phyloP scores from a whole-genome alignment of 768 basidiomycete genomes.

The Tricholoma saponaceum region DNA sequence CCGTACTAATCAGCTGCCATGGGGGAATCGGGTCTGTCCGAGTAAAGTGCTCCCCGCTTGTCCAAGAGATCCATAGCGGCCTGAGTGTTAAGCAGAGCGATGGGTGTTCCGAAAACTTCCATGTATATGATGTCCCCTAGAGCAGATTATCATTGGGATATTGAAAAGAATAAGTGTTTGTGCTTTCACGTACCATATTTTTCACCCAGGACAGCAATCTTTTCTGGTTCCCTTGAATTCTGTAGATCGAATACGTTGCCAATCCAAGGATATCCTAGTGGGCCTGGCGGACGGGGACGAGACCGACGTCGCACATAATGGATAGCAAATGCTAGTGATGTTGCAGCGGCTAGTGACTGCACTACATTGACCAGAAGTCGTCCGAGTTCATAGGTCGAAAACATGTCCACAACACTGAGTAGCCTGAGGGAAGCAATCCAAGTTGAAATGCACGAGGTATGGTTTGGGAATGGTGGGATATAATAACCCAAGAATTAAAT shows the following conservation, averaged over 20 bases:
- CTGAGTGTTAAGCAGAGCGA: constrained; percentile 12
- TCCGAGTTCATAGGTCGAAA: background rate
- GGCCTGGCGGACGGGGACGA: constrained; percentile 8
- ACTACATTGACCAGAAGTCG: background rate
- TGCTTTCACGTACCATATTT: background rate
- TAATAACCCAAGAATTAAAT: no score
- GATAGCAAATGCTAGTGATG: background rate
- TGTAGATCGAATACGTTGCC: background rate
- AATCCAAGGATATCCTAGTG: background rate
- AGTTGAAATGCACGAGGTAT: background rate
- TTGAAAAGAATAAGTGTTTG: background rate
- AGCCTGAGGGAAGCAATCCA: no score
- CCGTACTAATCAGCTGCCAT: constrained; percentile 17
- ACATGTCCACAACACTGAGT: background rate
- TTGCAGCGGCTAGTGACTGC: constrained; percentile 3
- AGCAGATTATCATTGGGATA: background rate
- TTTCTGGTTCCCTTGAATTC: background rate
- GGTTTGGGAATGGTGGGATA: no score
- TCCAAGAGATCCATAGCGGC: constrained; percentile 15
- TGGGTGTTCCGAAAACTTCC: constrained; percentile 4
- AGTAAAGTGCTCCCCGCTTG: constrained; percentile 16
- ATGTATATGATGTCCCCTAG: background rate
- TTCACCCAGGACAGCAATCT: background rate
- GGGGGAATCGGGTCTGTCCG: constrained; percentile 12
- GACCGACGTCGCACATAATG: constrained; percentile 9